These are phyloP conservation scores for Leccinum variabile DNA, from an alignment of 1,284 basidiomycete genomes.

Conservation along the genomic window DNA sequence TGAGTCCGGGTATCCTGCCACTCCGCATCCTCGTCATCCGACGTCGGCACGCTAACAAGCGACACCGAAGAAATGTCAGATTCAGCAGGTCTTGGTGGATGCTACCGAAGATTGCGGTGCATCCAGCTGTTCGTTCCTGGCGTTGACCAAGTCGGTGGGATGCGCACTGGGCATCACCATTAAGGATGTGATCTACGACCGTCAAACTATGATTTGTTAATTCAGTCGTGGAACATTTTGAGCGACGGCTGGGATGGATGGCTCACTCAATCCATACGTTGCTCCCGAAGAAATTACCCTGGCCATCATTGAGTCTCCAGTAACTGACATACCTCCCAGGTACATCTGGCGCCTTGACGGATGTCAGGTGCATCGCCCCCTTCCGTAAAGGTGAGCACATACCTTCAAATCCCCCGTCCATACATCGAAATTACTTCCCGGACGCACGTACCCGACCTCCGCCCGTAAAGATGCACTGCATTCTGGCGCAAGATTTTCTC, in stretches of 20 bases:
- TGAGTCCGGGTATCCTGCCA: slow-evolving; percentile 62
- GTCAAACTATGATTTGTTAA: slow-evolving; percentile 50
- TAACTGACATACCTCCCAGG: slow-evolving; percentile 73
- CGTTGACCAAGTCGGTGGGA: slow-evolving; percentile 21
- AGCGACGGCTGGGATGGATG: slow-evolving; percentile 10
- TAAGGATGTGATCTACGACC: slow-evolving; percentile 66
- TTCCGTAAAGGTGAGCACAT: slow-evolving; percentile 6
- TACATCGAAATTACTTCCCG: slow-evolving; percentile 61
- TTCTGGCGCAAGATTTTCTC: slow-evolving; percentile 48
- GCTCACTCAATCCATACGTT: slow-evolving; percentile 74
- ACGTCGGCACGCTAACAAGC: slow-evolving; percentile 57
- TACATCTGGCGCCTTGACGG: slow-evolving; percentile 62
- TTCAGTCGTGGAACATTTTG: background rate
- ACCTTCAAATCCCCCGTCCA: slow-evolving; percentile 75
- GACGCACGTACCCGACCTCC: slow-evolving; percentile 52
- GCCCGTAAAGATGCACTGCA: slow-evolving; percentile 35
- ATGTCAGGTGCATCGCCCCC: slow-evolving; percentile 5
- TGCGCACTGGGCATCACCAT: slow-evolving; percentile 66
- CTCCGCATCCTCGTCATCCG: slow-evolving; percentile 48
- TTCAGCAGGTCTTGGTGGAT: slow-evolving; percentile 43
- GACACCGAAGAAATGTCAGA: slow-evolving; percentile 59
- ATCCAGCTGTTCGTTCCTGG: slow-evolving; percentile 5
- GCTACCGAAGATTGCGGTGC: slow-evolving; percentile 19
- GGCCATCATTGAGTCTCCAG: slow-evolving; percentile 66
- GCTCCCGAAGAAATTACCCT: slow-evolving; percentile 64